Evolutionary conservation across 148 eudicot species (phyloP), one percentile per base, ranked within the genome.

Genomic region (Mesembryanthemum crystallinum): DNA sequence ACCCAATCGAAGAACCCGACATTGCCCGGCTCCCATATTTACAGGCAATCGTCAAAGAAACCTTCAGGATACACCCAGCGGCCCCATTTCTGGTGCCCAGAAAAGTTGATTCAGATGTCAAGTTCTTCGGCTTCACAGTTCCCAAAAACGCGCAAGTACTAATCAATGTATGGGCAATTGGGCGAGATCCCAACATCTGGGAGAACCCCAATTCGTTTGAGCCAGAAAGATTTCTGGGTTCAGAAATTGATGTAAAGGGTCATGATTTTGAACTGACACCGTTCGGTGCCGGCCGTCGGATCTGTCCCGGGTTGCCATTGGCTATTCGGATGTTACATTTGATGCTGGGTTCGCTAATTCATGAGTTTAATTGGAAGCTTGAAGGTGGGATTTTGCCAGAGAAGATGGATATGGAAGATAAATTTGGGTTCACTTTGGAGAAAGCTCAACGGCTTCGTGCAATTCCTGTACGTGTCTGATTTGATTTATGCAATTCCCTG

Each of bases 131-230:
- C 3, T 80, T 32, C 42, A 80, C 76, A 11, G 21, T 85, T 2
- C 83, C 86, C 14, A 73, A 78, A 73, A 72, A 78, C 29, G 73
- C 88, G 0, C 88, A 85, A 73, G 73, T 85, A 12, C 43, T 85
- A 21, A 80, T 85, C 1, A 85, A 85, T 78, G 86, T 73, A 7
- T 85, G 86, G 84, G 82, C 84, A 3, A 83, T 85, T 5, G 87
- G 87, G 32, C 67, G 83, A 71, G 87, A 85, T 57, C 72, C 77
- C 4, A 69, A 69, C 23, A 20, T 73, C 27, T 85, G 85, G 81
- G 79, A 75, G 5, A 61, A 69, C 21, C 85, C 85, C 28, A 61
- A 79, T 35, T 60, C 45, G 17, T 85, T 82, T 62, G 71, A 77
- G 28, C 87, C 87, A 0, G 83, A 85, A 43, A 76, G 85, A 49